Evolutionary conservation across 306 rosid genomes (phyloP).

Genomic region (Styphnolobium japonicum): DNA sequence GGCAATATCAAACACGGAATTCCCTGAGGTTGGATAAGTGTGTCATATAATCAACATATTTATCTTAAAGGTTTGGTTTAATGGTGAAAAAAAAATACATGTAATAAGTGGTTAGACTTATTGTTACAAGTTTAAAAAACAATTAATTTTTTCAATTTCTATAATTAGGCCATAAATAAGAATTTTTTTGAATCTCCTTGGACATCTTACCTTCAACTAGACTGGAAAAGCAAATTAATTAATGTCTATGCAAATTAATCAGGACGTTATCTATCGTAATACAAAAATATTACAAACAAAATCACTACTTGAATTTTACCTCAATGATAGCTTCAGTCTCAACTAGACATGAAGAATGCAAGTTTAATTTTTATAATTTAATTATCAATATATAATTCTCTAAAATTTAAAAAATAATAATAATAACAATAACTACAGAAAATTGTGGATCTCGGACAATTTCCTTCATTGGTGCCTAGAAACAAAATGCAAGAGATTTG

Average conservation of each 20-base stretch:
- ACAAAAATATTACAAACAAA: no score
- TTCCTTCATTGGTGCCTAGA: background rate
- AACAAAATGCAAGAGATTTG: background rate
- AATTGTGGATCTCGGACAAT: no score
- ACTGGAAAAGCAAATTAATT: background rate
- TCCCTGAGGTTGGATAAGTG: background rate
- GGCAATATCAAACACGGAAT: conserved; percentile 16
- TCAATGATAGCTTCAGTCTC: background rate
- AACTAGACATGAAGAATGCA: background rate
- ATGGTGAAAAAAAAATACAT: background rate
- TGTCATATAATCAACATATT: background rate
- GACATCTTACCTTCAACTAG: background rate
- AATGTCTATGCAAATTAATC: no score
- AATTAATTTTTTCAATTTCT: no score
- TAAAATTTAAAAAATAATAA: no score
- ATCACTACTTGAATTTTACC: background rate
- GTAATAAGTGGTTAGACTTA: no score
- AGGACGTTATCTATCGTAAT: no score
- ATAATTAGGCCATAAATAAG: no score
- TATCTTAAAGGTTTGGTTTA: background rate
- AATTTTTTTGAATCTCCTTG: background rate
- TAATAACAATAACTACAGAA: no score
- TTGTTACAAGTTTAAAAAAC: no score
- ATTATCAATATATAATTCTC: background rate
- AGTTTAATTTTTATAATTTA: background rate